phyloP scores from a whole-genome alignment of 805 yeast genomes.

The Candida argentea region DNA sequence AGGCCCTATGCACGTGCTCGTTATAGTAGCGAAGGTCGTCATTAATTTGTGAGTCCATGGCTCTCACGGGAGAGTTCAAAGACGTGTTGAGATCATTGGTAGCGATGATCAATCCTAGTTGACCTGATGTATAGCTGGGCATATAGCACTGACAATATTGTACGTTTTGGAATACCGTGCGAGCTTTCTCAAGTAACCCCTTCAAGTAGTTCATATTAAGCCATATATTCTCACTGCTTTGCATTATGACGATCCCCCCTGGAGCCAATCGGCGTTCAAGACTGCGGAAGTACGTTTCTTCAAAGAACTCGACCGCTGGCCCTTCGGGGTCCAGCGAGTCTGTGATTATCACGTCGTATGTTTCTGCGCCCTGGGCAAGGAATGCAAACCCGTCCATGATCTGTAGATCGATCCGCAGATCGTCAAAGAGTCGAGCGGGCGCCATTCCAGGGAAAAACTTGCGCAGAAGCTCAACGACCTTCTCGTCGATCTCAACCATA shows the following conservation, averaged over 20 bases:
- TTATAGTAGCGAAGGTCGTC: constrained; percentile 65
- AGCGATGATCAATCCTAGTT: constrained; percentile 69
- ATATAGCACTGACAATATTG: constrained; percentile 70
- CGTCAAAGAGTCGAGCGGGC: constrained; percentile 34
- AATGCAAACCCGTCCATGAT: constrained; percentile 80
- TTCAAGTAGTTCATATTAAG: constrained; percentile 46
- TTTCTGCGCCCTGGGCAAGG: constrained; percentile 37
- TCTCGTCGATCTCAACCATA: constrained; percentile 82
- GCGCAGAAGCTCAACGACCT: constrained; percentile 63
- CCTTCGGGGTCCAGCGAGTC: constrained; percentile 95
- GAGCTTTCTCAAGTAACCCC: constrained; percentile 37
- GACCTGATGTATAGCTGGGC: constrained; percentile 86
- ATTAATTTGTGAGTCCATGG: too few species aligned
- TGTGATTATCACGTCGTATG: constrained; percentile 77
- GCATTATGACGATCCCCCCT: constrained; percentile 69
- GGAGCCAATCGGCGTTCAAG: constrained; percentile 51
- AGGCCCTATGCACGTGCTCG: constrained; percentile 52
- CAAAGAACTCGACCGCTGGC: constrained; percentile 87
- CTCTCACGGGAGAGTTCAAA: too few species aligned
- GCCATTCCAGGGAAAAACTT: constrained; percentile 76
- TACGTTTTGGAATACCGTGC: constrained; percentile 48
- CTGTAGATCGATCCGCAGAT: constrained; percentile 56
- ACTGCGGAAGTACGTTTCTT: constrained; percentile 62
- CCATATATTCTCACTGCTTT: constrained; percentile 71
- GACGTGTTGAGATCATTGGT: too few species aligned